phyloP scores from a whole-genome alignment of 1,139 yeast genomes.

The Pichia sp. region DNA sequence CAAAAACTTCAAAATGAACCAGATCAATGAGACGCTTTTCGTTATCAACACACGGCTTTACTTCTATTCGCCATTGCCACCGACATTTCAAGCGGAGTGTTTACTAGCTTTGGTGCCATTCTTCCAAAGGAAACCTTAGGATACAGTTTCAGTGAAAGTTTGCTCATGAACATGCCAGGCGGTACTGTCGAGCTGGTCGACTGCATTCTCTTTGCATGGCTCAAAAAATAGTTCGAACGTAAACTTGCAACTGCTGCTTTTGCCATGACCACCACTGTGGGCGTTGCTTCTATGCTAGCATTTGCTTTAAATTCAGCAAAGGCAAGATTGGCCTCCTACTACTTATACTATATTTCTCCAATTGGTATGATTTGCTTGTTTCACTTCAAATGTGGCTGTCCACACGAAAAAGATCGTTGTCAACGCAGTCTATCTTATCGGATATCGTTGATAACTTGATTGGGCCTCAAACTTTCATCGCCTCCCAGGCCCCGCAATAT shows the following conservation, averaged over 20 bases:
- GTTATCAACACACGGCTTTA: constrained; percentile 43
- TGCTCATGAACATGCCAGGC: constrained; percentile 38
- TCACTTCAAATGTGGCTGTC: constrained; percentile 61
- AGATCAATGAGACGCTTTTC: constrained; percentile 41
- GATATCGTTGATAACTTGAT: constrained; percentile 59
- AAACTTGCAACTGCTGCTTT: constrained; percentile 43
- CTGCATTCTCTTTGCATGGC: constrained; percentile 39
- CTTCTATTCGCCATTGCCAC: constrained; percentile 32
- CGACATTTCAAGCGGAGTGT: constrained; percentile 39
- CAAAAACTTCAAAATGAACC: constrained; percentile 39
- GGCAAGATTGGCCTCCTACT: constrained; percentile 44
- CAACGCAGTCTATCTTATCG: constrained; percentile 53
- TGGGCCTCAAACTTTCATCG: constrained; percentile 49
- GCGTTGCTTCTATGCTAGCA: constrained; percentile 46
- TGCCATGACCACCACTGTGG: constrained; percentile 36
- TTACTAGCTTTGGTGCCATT: constrained; percentile 35
- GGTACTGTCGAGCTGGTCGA: constrained; percentile 38
- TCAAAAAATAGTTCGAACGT: constrained; percentile 30
- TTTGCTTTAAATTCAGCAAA: constrained; percentile 36
- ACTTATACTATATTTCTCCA: constrained; percentile 32
- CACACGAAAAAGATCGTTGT: constrained; percentile 39
- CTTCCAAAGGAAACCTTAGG: constrained; percentile 28
- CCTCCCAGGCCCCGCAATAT: constrained; percentile 42
- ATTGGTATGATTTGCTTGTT: constrained; percentile 39
- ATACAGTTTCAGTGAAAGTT: constrained; percentile 24